phyloP scores from a whole-genome alignment of 495 filamentous ascomycete species.

The Aspergillus nanangensis region DNA sequence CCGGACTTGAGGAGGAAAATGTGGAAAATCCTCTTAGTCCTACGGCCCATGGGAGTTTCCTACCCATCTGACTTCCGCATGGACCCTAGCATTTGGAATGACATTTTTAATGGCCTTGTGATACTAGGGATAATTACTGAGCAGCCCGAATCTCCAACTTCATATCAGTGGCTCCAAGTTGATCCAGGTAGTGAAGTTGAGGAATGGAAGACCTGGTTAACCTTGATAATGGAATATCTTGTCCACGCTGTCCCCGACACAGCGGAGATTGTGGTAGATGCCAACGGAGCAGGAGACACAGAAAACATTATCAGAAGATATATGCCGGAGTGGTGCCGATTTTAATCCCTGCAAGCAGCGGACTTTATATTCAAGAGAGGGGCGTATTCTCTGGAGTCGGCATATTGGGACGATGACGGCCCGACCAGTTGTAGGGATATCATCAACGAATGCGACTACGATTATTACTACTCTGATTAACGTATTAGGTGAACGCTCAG shows the following conservation, averaged over 20 bases:
- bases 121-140: conserved; percentile 4
- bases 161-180: conserved; percentile 3
- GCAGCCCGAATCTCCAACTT: conserved; percentile 1
- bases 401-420: conserved; percentile 8
- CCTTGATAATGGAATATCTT: conserved; percentile 3
- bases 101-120: conserved; percentile 4
- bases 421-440: conserved; percentile 12
- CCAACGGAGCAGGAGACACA: conserved; percentile 2
- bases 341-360: conserved; percentile 5
- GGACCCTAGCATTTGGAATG: conserved; percentile 1
- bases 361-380: conserved; percentile 4
- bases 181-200: background rate
- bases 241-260: background rate
- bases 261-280: conserved; percentile 1
- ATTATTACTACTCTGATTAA: conserved; percentile 13
- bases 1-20: background rate
- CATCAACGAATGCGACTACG: conserved; percentile 9
- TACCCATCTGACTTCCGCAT: conserved; percentile 1
- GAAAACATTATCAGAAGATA: conserved; percentile 2
- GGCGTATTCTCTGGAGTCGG: conserved; percentile 4
- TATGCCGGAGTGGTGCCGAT: conserved; percentile 5
- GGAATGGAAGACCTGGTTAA: conserved; percentile 4
- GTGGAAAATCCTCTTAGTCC: background rate
- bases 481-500: background rate
- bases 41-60: conserved; percentile 1